Evolutionary conservation across 1,284 basidiomycete species (phyloP).

Genomic region (Grifola frondosa): DNA sequence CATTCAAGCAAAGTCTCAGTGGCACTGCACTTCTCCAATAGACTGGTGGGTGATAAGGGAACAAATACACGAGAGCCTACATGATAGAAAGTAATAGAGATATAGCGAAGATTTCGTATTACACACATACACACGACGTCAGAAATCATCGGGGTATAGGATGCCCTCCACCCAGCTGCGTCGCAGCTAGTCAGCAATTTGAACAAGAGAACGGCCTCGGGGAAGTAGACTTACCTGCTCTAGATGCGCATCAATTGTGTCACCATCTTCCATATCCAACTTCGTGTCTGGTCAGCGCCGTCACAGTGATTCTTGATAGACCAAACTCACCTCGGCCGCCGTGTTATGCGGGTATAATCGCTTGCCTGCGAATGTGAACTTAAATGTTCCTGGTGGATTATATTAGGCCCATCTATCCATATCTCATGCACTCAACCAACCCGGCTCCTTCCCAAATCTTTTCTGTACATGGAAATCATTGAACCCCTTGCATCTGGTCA

Average conservation of each 20-base stretch:
- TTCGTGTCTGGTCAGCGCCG: too few relatives aligned
- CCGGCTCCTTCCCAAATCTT: constrained; percentile 57
- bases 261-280: constrained; percentile 59
- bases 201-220: neutral
- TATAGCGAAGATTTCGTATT: too few relatives aligned
- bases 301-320: too few relatives aligned
- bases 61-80: too few relatives aligned
- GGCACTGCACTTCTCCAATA: too few relatives aligned
- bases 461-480: constrained; percentile 37
- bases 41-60: too few relatives aligned
- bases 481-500: neutral
- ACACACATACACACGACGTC: too few relatives aligned
- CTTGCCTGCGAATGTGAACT: constrained; percentile 53
- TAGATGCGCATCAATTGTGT: constrained; percentile 54
- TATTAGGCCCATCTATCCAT: neutral
- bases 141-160: too few relatives aligned
- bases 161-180: constrained; percentile 13
- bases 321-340: constrained; percentile 45
- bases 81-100: too few relatives aligned
- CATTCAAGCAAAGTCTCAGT: too few relatives aligned
- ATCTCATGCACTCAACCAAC: constrained; percentile 33
- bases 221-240: constrained; percentile 42
- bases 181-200: neutral
- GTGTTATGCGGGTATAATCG: constrained; percentile 50
- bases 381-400: constrained; percentile 49